Percentiles rank a stretch among this genome's conserved stretches.
Evolutionary conservation across 2,329 filamentous ascomycete genomes (phyloP).

Genomic region (Fusarium sp.): DNA sequence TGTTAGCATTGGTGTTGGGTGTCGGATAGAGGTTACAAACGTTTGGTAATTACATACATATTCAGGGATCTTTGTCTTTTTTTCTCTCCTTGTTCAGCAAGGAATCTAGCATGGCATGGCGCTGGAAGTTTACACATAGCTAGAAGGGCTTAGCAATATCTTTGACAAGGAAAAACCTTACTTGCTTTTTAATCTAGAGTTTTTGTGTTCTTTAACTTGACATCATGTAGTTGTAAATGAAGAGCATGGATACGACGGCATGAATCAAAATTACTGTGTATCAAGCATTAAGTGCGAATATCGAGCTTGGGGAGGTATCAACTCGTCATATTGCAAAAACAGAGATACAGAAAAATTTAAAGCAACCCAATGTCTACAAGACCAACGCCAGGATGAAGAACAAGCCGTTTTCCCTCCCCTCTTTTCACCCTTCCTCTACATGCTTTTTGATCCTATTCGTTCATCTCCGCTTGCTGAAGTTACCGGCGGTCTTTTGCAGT

Average conservation of each 20-base stretch:
- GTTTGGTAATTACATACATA: conserved; percentile 6
- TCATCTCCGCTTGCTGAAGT: conserved; percentile 45
- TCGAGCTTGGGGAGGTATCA: conserved; percentile 44
- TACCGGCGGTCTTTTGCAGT: conserved; percentile 50
- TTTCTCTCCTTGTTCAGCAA: conserved; percentile 32
- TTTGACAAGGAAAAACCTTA: conserved; percentile 22
- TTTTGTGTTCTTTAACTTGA: conserved; percentile 3
- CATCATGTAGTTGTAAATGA: conserved; percentile 21
- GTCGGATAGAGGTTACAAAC: conserved; percentile 29
- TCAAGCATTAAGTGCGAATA: not conserved
- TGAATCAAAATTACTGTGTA: conserved; percentile 11
- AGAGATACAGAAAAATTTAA: conserved; percentile 46
- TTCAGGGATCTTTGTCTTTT: conserved; percentile 21
- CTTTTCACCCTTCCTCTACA: conserved; percentile 26
- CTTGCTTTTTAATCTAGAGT: conserved; percentile 28
- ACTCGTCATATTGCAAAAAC: conserved; percentile 49
- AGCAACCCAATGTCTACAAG: conserved; percentile 46
- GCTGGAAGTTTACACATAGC: conserved; percentile 37
- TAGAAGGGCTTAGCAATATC: conserved; percentile 26
- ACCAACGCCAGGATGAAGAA: conserved; percentile 47
- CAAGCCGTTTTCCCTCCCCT: conserved; percentile 26
- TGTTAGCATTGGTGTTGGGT: conserved; percentile 29
- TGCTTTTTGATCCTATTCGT: conserved; percentile 21
- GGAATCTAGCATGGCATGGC: conserved; percentile 48
- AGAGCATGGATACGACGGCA: conserved; percentile 16